Evolutionary conservation across 2,329 filamentous ascomycete species (phyloP).

Genomic region (Aspergillus aculeatinus): DNA sequence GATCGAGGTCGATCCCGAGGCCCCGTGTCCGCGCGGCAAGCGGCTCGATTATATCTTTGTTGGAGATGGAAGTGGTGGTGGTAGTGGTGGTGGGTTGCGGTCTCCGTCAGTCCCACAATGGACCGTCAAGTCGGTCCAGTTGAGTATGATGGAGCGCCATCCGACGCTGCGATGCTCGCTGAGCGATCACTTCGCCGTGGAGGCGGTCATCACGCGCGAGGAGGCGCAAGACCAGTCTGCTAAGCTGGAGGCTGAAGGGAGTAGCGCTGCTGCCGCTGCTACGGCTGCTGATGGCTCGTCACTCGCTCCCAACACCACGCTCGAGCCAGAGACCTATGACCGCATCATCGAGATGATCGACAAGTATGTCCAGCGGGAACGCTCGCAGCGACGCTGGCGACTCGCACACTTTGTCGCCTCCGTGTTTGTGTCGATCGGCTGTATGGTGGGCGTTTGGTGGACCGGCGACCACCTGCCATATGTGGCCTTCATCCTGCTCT

Average conservation of each 20-base stretch:
- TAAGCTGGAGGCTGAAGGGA: not conserved
- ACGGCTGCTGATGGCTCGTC: conserved; percentile 1
- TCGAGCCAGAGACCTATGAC: conserved; percentile 60
- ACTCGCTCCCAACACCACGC: conserved; percentile 28
- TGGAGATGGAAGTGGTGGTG: conserved; percentile 51
- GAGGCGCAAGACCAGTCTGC: conserved; percentile 13
- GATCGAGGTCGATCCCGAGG: conserved; percentile 63
- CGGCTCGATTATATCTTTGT: conserved; percentile 94
- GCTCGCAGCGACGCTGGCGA: conserved; percentile 68
- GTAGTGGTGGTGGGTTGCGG: no score
- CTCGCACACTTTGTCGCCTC: conserved; percentile 71
- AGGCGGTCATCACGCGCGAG: conserved; percentile 65
- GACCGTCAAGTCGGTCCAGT: conserved; percentile 67
- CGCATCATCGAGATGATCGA: conserved; percentile 70
- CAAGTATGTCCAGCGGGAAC: conserved; percentile 69
- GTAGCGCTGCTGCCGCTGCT: not conserved
- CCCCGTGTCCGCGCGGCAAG: conserved; percentile 73
- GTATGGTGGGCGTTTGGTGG: conserved; percentile 84
- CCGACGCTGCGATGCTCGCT: conserved; percentile 79
- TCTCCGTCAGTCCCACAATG: conserved; percentile 49
- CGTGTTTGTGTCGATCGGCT: conserved; percentile 67
- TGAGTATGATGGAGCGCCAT: conserved; percentile 80
- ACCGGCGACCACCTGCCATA: conserved; percentile 64
- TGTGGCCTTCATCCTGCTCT: conserved; percentile 74
- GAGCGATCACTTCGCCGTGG: conserved; percentile 92